phyloP scores from a whole-genome alignment of 2,329 filamentous ascomycete genomes.

The Aspergillus ochraceus region DNA sequence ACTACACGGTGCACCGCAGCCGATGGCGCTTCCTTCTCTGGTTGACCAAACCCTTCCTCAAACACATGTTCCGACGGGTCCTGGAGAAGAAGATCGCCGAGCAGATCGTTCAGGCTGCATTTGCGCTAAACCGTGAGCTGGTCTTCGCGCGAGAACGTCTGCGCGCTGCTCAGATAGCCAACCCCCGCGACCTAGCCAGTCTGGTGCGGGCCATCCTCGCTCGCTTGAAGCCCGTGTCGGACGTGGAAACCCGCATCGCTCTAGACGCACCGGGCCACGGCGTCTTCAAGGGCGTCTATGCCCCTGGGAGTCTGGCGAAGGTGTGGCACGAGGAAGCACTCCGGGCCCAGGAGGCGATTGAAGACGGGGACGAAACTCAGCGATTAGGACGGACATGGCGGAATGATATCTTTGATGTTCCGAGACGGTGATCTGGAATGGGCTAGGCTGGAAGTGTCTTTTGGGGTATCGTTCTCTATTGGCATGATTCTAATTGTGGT shows the following conservation, averaged over 20 bases:
- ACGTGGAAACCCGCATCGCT: constrained; percentile 72
- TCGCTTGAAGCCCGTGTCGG: constrained; percentile 67
- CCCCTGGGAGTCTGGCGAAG: constrained; percentile 84
- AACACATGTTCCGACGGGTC: constrained; percentile 75
- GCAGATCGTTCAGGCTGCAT: constrained; percentile 68
- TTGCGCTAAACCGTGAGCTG: constrained; percentile 78
- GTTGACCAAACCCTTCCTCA: constrained; percentile 79
- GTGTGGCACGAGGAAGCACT: constrained; percentile 82
- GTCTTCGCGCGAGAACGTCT: constrained; percentile 84
- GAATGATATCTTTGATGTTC: constrained; percentile 74
- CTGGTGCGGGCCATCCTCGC: constrained; percentile 83
- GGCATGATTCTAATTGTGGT: no score
- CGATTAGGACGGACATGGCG: constrained; percentile 63
- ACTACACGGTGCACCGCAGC: constrained; percentile 69
- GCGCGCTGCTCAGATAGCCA: constrained; percentile 78
- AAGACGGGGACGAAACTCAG: constrained; percentile 65
- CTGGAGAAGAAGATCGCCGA: constrained; percentile 76
- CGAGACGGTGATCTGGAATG: background rate
- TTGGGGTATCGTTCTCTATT: no score
- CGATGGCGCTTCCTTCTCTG: constrained; percentile 77
- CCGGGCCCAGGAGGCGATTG: constrained; percentile 69
- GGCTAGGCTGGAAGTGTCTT: no score
- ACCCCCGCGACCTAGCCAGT: constrained; percentile 75
- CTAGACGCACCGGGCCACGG: constrained; percentile 61
- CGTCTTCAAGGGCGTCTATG: constrained; percentile 80